Evolutionary conservation across 768 basidiomycete species (phyloP).

Genomic region (Aureoboletus auriporus): DNA sequence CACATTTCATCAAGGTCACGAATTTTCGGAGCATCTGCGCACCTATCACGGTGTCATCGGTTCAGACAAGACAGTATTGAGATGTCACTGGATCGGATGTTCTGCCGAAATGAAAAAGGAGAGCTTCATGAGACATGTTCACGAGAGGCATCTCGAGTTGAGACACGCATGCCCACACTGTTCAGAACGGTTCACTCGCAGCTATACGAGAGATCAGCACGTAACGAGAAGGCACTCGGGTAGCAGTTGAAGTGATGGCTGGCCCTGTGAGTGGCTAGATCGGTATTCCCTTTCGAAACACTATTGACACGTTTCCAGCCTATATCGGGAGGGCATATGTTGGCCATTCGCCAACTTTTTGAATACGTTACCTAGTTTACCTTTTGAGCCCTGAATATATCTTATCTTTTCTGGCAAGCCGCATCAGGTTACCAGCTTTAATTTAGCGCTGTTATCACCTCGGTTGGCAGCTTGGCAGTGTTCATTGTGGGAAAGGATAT

Average conservation of each 20-base stretch:
- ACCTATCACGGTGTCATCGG: conserved; percentile 16
- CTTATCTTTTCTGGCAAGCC: conserved; percentile 1
- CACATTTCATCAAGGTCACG: background rate
- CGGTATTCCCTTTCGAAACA: background rate
- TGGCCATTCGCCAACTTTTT: background rate
- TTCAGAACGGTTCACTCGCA: conserved; percentile 22
- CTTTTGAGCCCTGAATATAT: conserved; percentile 1
- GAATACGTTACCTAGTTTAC: conserved; percentile 1
- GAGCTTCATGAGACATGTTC: conserved; percentile 25
- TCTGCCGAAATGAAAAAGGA: conserved; percentile 21
- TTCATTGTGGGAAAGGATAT: background rate
- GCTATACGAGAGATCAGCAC: conserved; percentile 19
- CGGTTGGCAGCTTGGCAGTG: background rate
- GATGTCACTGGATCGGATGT: conserved; percentile 21
- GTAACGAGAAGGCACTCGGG: conserved; percentile 4
- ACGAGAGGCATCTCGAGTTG: conserved; percentile 21
- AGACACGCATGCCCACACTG: conserved; percentile 17
- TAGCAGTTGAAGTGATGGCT: background rate
- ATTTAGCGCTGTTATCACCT: conserved; percentile 1
- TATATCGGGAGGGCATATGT: background rate
- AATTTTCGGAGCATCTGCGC: conserved; percentile 22
- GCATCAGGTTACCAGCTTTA: background rate
- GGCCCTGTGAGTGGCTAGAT: background rate
- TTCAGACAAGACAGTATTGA: conserved; percentile 4
- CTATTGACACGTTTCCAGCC: background rate